A percentile compares a stretch with the other conserved stretches of the same genome.
Conservation (phyloP, 2,329 filamentous ascomycete genomes). For the Aureobasidium sp. region DNA sequence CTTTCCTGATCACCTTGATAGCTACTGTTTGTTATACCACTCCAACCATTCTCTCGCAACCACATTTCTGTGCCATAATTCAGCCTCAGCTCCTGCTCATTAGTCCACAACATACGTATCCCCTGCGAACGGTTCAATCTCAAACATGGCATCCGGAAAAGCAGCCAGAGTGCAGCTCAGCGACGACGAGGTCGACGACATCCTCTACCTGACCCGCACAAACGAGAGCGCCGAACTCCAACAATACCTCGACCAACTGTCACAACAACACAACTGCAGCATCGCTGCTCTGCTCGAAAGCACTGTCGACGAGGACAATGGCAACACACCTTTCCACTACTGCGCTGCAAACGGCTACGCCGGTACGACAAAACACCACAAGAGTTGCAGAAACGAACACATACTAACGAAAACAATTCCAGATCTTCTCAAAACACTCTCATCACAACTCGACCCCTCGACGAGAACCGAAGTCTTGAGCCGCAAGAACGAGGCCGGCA, state of each 20-base stretch:
- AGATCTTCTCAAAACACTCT: slow-evolving; percentile 18
- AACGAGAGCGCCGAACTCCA: slow-evolving; percentile 68
- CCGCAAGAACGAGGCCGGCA: slow-evolving; percentile 70
- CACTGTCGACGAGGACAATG: slow-evolving; percentile 66
- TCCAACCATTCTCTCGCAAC: background rate
- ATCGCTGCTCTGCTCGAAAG: slow-evolving; percentile 58
- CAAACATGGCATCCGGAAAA: slow-evolving; percentile 13
- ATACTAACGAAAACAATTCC: background rate
- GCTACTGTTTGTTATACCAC: background rate
- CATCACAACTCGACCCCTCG: slow-evolving; percentile 17
- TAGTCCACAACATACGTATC: background rate
- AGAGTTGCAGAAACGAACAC: background rate
- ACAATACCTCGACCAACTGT: slow-evolving; percentile 51
- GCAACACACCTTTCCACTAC: slow-evolving; percentile 80
- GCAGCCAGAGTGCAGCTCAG: slow-evolving; percentile 10
- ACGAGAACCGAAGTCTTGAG: slow-evolving; percentile 49
- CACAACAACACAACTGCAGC: slow-evolving; percentile 53
- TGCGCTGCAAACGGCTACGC: slow-evolving; percentile 83
- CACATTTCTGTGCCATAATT: background rate
- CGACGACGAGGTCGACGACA: slow-evolving; percentile 75
- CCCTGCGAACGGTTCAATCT: background rate
- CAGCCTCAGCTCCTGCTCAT: background rate
- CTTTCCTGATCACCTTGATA: background rate
- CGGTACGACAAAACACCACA: slow-evolving; percentile 43
- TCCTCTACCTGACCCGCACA: slow-evolving; percentile 77